A percentile compares a stretch with the other conserved stretches of the same genome.
Evolutionary conservation across 169 alveolate genomes (phyloP).

Genomic region (Plasmodium adleri): DNA sequence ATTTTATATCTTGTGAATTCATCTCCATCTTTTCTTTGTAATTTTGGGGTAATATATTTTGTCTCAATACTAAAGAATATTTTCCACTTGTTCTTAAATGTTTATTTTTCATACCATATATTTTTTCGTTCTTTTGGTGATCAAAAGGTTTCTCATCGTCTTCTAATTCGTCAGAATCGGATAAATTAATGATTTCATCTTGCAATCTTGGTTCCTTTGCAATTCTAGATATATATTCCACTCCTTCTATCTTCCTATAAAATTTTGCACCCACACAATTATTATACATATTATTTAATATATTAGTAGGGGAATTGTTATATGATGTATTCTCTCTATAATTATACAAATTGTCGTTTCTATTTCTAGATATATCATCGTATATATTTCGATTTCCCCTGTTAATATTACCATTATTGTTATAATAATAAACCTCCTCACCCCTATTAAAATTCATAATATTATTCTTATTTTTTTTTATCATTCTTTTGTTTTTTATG

Average conservation of each 20-base stretch:
- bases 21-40: background rate
- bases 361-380: background rate
- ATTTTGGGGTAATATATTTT: constrained; percentile 27
- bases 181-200: background rate
- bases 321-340: constrained; percentile 14
- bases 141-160: background rate
- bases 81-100: constrained; percentile 53
- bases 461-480: too few species aligned
- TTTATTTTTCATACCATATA: constrained; percentile 41
- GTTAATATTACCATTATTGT: too few species aligned
- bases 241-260: background rate
- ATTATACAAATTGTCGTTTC: background rate
- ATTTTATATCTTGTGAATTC: background rate
- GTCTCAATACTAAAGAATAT: constrained; percentile 54
- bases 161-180: constrained; percentile 30
- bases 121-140: background rate
- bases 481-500: too few species aligned
- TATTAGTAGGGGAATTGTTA: constrained; percentile 11
- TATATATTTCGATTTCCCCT: too few species aligned
- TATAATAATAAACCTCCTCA: too few species aligned
- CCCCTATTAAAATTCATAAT: too few species aligned
- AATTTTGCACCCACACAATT: background rate
- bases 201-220: background rate
- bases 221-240: background rate
- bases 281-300: background rate